Evolutionary conservation across 2,329 filamentous ascomycete genomes (phyloP).

Genomic region (Monilinia laxa): DNA sequence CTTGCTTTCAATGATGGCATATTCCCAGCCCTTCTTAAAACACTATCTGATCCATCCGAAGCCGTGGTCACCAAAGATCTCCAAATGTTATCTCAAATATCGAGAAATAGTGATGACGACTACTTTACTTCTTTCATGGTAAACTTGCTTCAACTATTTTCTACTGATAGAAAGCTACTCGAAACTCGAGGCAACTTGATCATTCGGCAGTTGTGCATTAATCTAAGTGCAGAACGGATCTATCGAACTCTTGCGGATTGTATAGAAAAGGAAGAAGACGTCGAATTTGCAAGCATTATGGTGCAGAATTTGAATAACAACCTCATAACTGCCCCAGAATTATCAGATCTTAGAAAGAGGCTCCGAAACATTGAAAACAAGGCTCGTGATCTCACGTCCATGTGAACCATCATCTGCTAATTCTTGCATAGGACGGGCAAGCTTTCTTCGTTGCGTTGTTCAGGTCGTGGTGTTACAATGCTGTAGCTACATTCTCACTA

Average conservation of each 20-base stretch:
- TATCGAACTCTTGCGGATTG: slow-evolving; percentile 95
- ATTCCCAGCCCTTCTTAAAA: slow-evolving; percentile 93
- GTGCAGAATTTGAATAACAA: slow-evolving; percentile 99
- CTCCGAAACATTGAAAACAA: slow-evolving; percentile 87
- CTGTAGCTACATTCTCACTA: slow-evolving; percentile 93
- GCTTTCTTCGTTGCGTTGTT: slow-evolving; percentile 93
- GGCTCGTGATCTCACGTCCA: slow-evolving; percentile 45
- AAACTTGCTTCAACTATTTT: slow-evolving; percentile 90
- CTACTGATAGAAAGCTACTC: slow-evolving; percentile 84
- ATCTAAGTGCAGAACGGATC: slow-evolving; percentile 88
- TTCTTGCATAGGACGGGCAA: slow-evolving; percentile 71
- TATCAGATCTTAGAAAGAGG: slow-evolving; percentile 85
- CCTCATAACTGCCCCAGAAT: slow-evolving; percentile 91
- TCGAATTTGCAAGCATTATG: slow-evolving; percentile 99
- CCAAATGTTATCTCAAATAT: slow-evolving; percentile 92
- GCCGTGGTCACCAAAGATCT: slow-evolving; percentile 94
- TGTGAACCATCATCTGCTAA: slow-evolving; percentile 24
- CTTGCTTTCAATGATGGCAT: slow-evolving; percentile 96
- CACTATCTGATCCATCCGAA: slow-evolving; percentile 90
- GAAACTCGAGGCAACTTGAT: slow-evolving; percentile 95
- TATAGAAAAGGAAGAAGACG: slow-evolving; percentile 94
- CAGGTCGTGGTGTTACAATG: slow-evolving; percentile 97
- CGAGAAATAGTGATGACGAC: slow-evolving; percentile 91
- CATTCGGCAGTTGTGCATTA: slow-evolving; percentile 90
- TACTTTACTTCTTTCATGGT: slow-evolving; percentile 99